Conservation (phyloP, 768 basidiomycete genomes). For the Tephrocybe sp. region DNA sequence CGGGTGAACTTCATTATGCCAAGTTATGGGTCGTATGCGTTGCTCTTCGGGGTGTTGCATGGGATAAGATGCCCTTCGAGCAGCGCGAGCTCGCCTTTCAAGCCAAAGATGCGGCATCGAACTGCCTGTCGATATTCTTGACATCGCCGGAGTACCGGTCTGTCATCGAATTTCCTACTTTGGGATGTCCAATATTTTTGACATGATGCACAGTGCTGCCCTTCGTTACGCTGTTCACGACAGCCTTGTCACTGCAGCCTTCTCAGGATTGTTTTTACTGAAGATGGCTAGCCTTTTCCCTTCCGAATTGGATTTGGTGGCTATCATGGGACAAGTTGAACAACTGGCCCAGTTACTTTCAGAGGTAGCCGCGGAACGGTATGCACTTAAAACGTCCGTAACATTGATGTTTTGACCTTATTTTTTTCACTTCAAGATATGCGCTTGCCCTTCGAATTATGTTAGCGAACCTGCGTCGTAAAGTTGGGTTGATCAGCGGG, state of each 20-base stretch:
- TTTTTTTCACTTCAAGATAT: constrained; percentile 51
- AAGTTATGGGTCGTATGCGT: constrained; percentile 96
- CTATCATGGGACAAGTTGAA: constrained; percentile 83
- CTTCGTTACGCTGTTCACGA: constrained; percentile 93
- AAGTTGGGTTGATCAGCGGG: constrained; percentile 67
- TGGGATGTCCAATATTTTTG: not conserved
- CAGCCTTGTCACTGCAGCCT: constrained; percentile 87
- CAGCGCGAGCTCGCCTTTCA: constrained; percentile 94
- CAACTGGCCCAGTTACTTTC: constrained; percentile 88
- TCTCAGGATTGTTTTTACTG: constrained; percentile 87
- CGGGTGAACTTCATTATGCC: constrained; percentile 87
- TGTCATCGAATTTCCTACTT: constrained; percentile 36
- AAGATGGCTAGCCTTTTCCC: constrained; percentile 97
- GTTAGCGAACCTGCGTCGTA: constrained; percentile 89
- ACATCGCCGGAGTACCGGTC: constrained; percentile 80
- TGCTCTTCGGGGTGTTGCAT: constrained; percentile 85
- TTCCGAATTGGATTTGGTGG: constrained; percentile 72
- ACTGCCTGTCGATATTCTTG: constrained; percentile 83
- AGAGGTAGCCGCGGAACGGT: constrained; percentile 93
- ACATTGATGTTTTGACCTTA: not conserved
- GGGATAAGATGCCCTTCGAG: constrained; percentile 97
- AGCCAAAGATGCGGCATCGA: constrained; percentile 89
- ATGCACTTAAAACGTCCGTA: constrained; percentile 13
- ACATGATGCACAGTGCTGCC: constrained; percentile 58
- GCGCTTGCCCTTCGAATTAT: constrained; percentile 90